Evolutionary conservation across 768 basidiomycete genomes (phyloP).

Genomic region (Leccinum subtestaceum): DNA sequence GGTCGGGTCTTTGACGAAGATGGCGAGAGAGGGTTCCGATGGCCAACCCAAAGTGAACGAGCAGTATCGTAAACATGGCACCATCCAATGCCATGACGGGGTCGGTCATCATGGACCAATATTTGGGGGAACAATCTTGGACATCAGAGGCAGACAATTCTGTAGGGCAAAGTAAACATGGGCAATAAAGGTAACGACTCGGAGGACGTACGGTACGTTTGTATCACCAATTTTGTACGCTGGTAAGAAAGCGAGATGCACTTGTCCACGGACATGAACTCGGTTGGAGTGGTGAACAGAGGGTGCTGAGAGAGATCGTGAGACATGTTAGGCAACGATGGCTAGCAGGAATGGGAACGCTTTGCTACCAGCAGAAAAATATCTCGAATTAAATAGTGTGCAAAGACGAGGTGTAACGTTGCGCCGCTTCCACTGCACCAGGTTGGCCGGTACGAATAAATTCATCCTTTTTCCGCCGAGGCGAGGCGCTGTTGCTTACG

Average conservation of each 20-base stretch:
- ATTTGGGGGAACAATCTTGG: constrained; percentile 45
- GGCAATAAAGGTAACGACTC: neutral
- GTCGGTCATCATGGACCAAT: constrained; percentile 54
- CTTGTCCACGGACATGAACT: constrained; percentile 45
- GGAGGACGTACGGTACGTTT: neutral
- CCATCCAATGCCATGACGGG: constrained; percentile 50
- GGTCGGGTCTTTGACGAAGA: constrained; percentile 37
- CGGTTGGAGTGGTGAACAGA: constrained; percentile 26
- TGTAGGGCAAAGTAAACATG: neutral
- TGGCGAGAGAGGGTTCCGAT: constrained; percentile 56
- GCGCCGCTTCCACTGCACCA: no score
- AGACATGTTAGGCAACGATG: neutral
- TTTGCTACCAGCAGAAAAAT: no score
- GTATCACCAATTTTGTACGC: constrained; percentile 47
- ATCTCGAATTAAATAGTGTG: no score
- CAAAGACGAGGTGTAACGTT: no score
- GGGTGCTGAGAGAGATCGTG: neutral
- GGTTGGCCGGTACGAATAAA: no score
- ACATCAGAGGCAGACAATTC: constrained; percentile 45
- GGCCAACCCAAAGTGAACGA: constrained; percentile 49
- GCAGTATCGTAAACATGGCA: constrained; percentile 52
- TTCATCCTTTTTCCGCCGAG: no score
- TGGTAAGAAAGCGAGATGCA: constrained; percentile 49
- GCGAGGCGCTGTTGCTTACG: no score
- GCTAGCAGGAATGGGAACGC: neutral